Evolutionary conservation across 2,329 filamentous ascomycete species (phyloP).

Genomic region (Metarhizium album): DNA sequence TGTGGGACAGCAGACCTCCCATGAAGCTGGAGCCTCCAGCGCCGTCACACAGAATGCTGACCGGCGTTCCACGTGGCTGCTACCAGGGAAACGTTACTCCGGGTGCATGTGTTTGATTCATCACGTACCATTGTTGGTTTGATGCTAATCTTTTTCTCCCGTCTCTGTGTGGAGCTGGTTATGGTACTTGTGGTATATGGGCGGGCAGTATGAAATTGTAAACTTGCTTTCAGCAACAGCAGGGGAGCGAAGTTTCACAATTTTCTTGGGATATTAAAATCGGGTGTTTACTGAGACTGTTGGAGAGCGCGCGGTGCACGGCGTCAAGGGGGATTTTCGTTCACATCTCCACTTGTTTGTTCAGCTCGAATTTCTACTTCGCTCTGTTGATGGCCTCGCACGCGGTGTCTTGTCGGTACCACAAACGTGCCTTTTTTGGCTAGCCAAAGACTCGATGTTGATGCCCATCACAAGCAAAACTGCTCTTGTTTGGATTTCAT

Average conservation of each 20-base stretch:
- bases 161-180: background rate
- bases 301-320: background rate
- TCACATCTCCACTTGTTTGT: background rate
- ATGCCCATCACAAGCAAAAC: too few relatives aligned
- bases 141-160: background rate
- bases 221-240: background rate
- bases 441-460: too few relatives aligned
- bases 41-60: slow-evolving; percentile 1
- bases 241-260: background rate
- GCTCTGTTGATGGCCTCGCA: too few relatives aligned
- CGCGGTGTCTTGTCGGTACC: too few relatives aligned
- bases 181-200: background rate
- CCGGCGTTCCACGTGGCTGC: background rate
- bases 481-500: too few relatives aligned
- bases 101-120: background rate
- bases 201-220: background rate
- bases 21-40: slow-evolving; percentile 19
- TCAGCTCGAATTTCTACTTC: background rate
- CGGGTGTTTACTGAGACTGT: background rate
- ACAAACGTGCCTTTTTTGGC: too few relatives aligned
- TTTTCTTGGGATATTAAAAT: background rate
- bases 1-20: slow-evolving; percentile 18
- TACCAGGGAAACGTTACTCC: background rate
- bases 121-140: too few relatives aligned
- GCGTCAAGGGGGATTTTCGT: background rate